phyloP scores from a whole-genome alignment of 768 basidiomycete genomes.

The Russula dissimulans region DNA sequence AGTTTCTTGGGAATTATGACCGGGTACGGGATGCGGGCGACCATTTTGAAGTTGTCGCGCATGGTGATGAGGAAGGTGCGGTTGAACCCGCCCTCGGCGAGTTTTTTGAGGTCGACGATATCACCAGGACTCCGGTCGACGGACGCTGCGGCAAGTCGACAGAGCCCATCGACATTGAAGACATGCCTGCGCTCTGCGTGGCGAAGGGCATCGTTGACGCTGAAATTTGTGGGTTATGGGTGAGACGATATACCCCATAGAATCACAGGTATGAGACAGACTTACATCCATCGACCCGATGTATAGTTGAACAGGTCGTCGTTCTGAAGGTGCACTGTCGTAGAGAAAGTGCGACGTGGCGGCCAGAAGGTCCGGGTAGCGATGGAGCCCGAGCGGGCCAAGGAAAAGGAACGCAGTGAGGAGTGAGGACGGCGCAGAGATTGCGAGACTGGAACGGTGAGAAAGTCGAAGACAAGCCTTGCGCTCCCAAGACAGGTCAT shows the following conservation, averaged over 20 bases:
- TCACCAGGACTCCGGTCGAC: constrained; percentile 31
- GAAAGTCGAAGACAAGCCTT: not conserved
- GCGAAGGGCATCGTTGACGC: constrained; percentile 31
- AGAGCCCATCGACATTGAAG: constrained; percentile 35
- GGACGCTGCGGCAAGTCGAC: constrained; percentile 39
- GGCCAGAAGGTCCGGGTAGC: not conserved
- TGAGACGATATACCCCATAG: constrained; percentile 14
- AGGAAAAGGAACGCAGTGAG: not conserved
- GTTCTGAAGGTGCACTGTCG: not conserved
- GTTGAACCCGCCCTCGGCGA: constrained; percentile 35
- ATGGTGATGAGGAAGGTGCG: constrained; percentile 27
- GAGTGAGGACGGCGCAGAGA: too few species aligned
- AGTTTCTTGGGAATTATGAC: constrained; percentile 18
- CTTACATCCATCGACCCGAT: constrained; percentile 25
- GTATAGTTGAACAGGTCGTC: constrained; percentile 23
- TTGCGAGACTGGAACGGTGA: not conserved
- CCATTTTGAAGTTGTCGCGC: constrained; percentile 21
- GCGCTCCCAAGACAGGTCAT: not conserved
- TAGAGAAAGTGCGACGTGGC: not conserved
- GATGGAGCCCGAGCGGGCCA: not conserved
- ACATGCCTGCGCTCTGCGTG: constrained; percentile 35
- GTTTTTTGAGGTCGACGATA: constrained; percentile 31
- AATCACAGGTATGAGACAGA: constrained; percentile 11
- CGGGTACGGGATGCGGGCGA: constrained; percentile 20
- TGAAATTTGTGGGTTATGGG: constrained; percentile 2